A percentile compares a stretch with the other conserved stretches of the same genome.
These are phyloP conservation scores for Hibiscus tridactylites DNA, from an alignment of 345 rosid genomes.

Conservation along the genomic window DNA sequence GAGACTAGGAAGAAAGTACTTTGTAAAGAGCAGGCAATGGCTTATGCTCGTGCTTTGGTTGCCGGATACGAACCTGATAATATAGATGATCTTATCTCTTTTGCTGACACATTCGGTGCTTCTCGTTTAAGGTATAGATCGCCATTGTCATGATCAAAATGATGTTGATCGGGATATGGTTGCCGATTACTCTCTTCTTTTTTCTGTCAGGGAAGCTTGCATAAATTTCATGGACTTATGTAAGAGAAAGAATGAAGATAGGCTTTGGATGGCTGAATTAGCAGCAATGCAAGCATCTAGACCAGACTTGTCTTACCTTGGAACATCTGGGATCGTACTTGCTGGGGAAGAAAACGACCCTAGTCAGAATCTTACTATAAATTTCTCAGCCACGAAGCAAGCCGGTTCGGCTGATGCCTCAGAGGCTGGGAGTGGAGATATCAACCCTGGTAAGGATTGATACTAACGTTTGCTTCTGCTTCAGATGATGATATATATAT, in stretches of 20 bases:
- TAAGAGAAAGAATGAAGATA: slow-evolving; percentile 91
- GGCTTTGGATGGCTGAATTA: slow-evolving; percentile 85
- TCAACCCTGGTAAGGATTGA: slow-evolving; percentile 40
- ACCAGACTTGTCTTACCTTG: slow-evolving; percentile 65
- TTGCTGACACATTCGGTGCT: slow-evolving; percentile 93
- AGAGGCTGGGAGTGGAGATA: slow-evolving; percentile 41
- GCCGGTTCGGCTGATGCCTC: slow-evolving; percentile 44
- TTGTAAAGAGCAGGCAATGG: slow-evolving; percentile 97
- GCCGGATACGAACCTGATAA: slow-evolving; percentile 72
- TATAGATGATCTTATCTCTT: slow-evolving; percentile 66
- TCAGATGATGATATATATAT: slow-evolving; percentile 2
- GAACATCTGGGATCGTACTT: slow-evolving; percentile 70
- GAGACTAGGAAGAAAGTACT: slow-evolving; percentile 75
- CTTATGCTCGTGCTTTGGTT: slow-evolving; percentile 87
- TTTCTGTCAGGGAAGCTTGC: slow-evolving; percentile 74
- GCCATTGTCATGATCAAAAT: neutral
- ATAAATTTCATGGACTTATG: slow-evolving; percentile 74
- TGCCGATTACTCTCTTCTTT: neutral
- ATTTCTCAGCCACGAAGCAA: slow-evolving; percentile 25
- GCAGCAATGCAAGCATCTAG: slow-evolving; percentile 89
- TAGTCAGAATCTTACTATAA: slow-evolving; percentile 19
- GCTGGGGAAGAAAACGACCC: slow-evolving; percentile 65
- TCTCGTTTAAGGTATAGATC: slow-evolving; percentile 62
- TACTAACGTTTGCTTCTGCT: neutral
- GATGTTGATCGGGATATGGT: neutral